These are phyloP conservation scores for Trichoderma semiorbis DNA, from an alignment of 2,329 filamentous ascomycete genomes.

Conservation along the genomic window DNA sequence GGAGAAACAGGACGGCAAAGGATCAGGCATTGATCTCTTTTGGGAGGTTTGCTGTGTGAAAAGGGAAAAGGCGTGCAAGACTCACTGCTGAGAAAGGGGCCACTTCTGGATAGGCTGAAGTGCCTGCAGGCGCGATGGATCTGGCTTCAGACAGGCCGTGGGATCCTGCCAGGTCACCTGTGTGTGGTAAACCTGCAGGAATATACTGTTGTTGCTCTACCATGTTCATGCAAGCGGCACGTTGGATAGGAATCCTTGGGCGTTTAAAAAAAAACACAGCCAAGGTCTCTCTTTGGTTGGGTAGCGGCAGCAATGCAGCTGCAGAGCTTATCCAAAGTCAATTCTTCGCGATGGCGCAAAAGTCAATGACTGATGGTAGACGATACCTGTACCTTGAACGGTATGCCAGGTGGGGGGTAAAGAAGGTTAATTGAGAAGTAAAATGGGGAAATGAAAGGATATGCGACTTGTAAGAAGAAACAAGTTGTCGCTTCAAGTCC, in stretches of 20 bases:
- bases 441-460: background rate
- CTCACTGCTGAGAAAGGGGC: constrained; percentile 32
- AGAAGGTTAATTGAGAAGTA: background rate
- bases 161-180: constrained; percentile 30
- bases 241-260: constrained; percentile 9
- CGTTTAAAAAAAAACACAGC: background rate
- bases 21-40: background rate
- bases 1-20: background rate
- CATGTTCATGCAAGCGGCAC: constrained; percentile 29
- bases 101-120: constrained; percentile 30
- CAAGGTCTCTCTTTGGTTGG: background rate
- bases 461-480: background rate
- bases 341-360: background rate
- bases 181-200: constrained; percentile 32
- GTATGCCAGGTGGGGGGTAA: background rate
- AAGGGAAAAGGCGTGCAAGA: constrained; percentile 22
- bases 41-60: background rate
- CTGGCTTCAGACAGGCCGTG: constrained; percentile 28
- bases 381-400: background rate
- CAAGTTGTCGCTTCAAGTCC: constrained; percentile 21
- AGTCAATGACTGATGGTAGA: background rate
- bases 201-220: constrained; percentile 36
- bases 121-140: constrained; percentile 22
- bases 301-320: background rate
- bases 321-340: background rate